Conservation (phyloP, 306 rosid genomes). For the Lathyrus tuberosus region DNA sequence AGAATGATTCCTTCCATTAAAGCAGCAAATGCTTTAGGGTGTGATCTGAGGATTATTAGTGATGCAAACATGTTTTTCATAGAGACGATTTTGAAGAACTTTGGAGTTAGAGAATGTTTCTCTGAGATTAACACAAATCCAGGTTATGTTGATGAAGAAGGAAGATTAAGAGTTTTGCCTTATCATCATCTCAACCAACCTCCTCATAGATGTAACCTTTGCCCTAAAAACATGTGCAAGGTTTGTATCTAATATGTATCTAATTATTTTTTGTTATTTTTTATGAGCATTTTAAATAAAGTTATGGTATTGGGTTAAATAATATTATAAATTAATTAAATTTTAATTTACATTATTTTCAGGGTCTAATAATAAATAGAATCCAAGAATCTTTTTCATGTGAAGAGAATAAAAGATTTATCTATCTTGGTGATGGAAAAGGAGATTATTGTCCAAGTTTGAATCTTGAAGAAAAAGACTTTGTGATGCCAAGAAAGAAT, state of each 20-base stretch:
- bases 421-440: conserved; percentile 65
- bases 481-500: conserved; percentile 71
- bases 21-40: conserved; percentile 56
- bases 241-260: conserved; percentile 39
- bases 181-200: conserved; percentile 50
- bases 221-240: conserved; percentile 92
- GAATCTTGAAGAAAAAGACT: conserved; percentile 56
- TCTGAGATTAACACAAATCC: conserved; percentile 76
- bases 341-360: not conserved
- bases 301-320: too few species aligned
- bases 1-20: conserved; percentile 58
- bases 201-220: conserved; percentile 55
- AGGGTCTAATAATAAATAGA: too few species aligned
- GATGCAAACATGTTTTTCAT: conserved; percentile 80
- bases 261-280: too few species aligned
- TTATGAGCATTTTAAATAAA: too few species aligned
- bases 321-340: not conserved
- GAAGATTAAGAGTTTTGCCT: conserved; percentile 56
- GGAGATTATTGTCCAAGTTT: conserved; percentile 68
- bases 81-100: conserved; percentile 66
- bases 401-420: conserved; percentile 49
- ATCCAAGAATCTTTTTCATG: conserved; percentile 16
- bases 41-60: conserved; percentile 81
- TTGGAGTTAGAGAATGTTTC: conserved; percentile 62
- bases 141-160: conserved; percentile 56